Evolutionary conservation across 176 grass and related monocot genomes (phyloP).

Genomic region (Paspalum notatum): DNA sequence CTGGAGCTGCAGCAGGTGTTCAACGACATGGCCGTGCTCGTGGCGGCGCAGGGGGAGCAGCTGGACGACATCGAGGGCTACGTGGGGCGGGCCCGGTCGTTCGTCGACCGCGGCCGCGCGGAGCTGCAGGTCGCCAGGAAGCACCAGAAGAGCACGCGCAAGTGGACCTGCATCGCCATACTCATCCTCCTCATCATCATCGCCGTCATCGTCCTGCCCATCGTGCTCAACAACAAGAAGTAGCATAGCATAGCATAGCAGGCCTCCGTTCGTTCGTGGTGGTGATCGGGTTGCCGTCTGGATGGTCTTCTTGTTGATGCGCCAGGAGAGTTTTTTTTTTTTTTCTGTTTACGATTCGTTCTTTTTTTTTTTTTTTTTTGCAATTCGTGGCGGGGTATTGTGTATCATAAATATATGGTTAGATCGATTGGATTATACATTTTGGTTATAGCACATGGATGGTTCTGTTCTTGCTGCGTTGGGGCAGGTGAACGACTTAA

Average conservation of each 20-base stretch:
- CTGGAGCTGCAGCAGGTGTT: constrained; percentile 97
- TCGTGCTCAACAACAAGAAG: constrained; percentile 48
- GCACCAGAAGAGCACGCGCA: constrained; percentile 70
- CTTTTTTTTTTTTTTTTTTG: background rate
- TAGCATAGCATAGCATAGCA: too few species aligned
- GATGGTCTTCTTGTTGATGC: background rate
- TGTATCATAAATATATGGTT: constrained; percentile 14
- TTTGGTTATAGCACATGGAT: background rate
- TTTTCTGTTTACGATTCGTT: background rate
- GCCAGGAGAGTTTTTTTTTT: background rate
- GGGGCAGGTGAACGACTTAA: constrained; percentile 9
- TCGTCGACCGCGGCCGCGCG: constrained; percentile 65
- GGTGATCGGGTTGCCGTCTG: background rate
- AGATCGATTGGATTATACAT: background rate
- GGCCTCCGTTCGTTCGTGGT: background rate
- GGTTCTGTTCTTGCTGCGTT: background rate
- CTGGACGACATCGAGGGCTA: constrained; percentile 86
- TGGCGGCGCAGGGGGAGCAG: constrained; percentile 85
- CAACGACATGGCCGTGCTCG: constrained; percentile 95
- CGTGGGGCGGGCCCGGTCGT: constrained; percentile 66
- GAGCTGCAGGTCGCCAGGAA: constrained; percentile 75
- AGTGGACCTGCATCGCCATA: constrained; percentile 77
- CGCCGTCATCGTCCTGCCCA: constrained; percentile 60
- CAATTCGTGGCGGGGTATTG: background rate
- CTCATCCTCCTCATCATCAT: constrained; percentile 59